phyloP scores from a whole-genome alignment of 176 grass and related monocot species.

The Eleusine coracana region DNA sequence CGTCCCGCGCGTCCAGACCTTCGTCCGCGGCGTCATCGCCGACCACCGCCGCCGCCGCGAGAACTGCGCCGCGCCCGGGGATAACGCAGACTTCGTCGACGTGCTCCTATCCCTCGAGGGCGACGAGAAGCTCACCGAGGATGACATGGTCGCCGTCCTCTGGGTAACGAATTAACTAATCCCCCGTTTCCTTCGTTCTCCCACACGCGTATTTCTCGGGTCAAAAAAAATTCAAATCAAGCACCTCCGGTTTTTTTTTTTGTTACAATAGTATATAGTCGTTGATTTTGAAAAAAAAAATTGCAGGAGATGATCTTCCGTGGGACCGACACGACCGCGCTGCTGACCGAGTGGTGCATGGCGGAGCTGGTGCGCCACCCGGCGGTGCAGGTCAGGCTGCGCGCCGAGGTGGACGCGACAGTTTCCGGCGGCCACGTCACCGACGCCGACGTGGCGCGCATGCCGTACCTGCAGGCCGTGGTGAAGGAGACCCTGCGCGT shows the following conservation, averaged over 20 bases:
- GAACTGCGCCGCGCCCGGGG: not conserved
- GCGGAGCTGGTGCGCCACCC: constrained; percentile 71
- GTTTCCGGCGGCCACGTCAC: constrained; percentile 17
- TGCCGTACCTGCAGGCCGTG: constrained; percentile 77
- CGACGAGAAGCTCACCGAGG: constrained; percentile 61
- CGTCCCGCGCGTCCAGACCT: constrained; percentile 56
- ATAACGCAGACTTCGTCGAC: constrained; percentile 66
- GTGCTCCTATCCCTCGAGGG: constrained; percentile 75
- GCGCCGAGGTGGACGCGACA: constrained; percentile 48
- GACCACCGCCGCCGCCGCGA: constrained; percentile 45
- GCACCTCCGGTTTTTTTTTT: not conserved
- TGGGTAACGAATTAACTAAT: constrained; percentile 52
- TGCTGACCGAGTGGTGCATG: constrained; percentile 83
- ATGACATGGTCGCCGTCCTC: constrained; percentile 78
- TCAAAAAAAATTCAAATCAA: not conserved
- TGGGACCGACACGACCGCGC: constrained; percentile 78
- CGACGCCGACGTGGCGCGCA: constrained; percentile 59
- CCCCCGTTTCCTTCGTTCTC: not conserved
- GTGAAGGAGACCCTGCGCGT: constrained; percentile 42
- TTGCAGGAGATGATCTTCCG: constrained; percentile 91
- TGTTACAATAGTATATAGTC: not conserved
- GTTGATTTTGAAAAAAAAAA: not conserved
- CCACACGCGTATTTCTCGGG: not conserved
- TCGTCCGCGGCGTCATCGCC: constrained; percentile 60
- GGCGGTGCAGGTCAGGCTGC: constrained; percentile 55